Evolutionary conservation across 2,329 filamentous ascomycete species (phyloP).

Genomic region (Claviceps maximensis): DNA sequence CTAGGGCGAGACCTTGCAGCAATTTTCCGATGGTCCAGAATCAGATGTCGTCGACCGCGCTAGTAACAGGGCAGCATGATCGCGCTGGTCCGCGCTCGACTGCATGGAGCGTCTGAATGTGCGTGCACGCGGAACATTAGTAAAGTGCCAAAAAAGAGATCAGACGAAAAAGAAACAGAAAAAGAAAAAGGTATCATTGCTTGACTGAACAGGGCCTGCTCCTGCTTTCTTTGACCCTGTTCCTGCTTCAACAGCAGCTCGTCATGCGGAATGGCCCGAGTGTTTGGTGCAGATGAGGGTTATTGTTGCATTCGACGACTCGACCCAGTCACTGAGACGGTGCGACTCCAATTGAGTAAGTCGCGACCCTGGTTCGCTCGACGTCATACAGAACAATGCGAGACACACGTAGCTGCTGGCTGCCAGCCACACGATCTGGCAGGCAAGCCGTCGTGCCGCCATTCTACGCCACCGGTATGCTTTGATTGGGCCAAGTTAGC

Average conservation of each 20-base stretch:
- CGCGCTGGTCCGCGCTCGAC: neutral
- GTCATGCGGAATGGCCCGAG: neutral
- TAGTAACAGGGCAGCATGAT: neutral
- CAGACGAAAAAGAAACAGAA: neutral
- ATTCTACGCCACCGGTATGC: neutral
- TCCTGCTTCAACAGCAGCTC: neutral
- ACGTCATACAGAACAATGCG: neutral
- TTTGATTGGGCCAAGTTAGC: neutral
- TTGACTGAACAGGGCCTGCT: neutral
- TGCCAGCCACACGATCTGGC: neutral
- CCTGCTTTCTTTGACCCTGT: no score
- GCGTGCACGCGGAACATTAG: neutral
- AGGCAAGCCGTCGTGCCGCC: neutral
- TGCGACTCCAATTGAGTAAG: neutral
- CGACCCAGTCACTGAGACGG: no score
- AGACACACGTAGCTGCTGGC: neutral
- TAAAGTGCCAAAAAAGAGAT: neutral
- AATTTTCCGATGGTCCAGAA: neutral
- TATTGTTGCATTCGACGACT: neutral
- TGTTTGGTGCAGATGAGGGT: neutral
- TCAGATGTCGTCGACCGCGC: neutral
- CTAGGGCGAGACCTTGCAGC: neutral
- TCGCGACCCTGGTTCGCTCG: neutral
- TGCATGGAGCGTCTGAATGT: neutral
- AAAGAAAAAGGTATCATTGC: neutral